A percentile compares a stretch with the other conserved stretches of the same genome.
Conservation (phyloP, 1,284 basidiomycete species). For the Puccinia brachypodii region DNA sequence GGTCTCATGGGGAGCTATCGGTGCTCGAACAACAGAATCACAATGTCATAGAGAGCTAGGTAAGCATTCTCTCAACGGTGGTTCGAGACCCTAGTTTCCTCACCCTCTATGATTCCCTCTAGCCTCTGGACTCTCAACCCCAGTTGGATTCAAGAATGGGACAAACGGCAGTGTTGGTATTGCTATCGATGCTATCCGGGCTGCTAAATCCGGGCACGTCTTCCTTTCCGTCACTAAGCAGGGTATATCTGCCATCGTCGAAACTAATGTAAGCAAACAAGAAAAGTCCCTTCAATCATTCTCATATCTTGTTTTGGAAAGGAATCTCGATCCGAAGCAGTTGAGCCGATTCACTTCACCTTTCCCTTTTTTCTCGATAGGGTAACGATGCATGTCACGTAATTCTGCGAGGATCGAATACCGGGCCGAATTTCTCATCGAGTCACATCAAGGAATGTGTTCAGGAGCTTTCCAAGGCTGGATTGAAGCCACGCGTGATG, state of each 20-base stretch:
- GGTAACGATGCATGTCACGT: slow-evolving; percentile 76
- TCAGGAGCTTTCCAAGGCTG: slow-evolving; percentile 71
- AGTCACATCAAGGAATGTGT: slow-evolving; percentile 74
- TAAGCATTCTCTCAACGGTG: slow-evolving; percentile 21
- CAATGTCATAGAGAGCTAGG: slow-evolving; percentile 79
- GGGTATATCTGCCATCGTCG: slow-evolving; percentile 61
- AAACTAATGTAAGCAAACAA: slow-evolving; percentile 57
- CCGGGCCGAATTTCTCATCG: slow-evolving; percentile 78
- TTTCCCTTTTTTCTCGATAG: neutral
- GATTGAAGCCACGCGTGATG: slow-evolving; percentile 78
- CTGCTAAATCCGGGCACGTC: slow-evolving; percentile 84
- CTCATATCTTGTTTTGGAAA: neutral
- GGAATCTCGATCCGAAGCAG: no score
- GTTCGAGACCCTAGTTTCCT: neutral
- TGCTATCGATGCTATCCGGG: slow-evolving; percentile 94
- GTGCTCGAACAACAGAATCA: slow-evolving; percentile 93
- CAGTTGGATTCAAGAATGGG: slow-evolving; percentile 94
- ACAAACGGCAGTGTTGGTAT: slow-evolving; percentile 60
- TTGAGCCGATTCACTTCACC: neutral
- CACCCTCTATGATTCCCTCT: neutral
- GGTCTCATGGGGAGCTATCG: slow-evolving; percentile 96
- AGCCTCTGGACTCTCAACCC: slow-evolving; percentile 72
- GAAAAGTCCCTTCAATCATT: neutral
- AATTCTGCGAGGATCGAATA: slow-evolving; percentile 84
- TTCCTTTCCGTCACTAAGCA: slow-evolving; percentile 98